Evolutionary conservation across 23 red algal species (phyloP).

Genomic region (Gracilaria domingensis): DNA sequence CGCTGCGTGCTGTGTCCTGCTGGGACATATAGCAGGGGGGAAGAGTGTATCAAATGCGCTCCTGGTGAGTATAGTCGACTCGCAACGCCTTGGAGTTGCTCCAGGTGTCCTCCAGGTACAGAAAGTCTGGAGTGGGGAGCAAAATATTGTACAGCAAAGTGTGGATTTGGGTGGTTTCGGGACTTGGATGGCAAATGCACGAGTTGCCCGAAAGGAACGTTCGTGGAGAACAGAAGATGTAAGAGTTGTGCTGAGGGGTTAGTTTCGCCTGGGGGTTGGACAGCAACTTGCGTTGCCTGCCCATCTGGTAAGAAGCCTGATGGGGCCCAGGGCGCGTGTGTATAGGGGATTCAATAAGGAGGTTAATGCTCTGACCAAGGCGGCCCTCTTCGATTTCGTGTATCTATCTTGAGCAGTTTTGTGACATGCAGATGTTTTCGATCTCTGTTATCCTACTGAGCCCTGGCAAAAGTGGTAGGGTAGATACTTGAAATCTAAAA

Average conservation of each 20-base stretch:
- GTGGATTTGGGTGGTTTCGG: slow-evolving; percentile 28
- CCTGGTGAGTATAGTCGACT: slow-evolving; percentile 14
- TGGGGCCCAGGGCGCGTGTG: neutral
- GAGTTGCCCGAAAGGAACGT: slow-evolving; percentile 26
- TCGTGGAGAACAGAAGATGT: slow-evolving; percentile 9
- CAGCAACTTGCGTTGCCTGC: slow-evolving; percentile 19
- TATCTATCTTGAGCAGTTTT: neutral
- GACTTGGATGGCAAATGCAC: slow-evolving; percentile 18
- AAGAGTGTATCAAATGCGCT: slow-evolving; percentile 14
- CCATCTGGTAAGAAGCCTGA: slow-evolving; percentile 9
- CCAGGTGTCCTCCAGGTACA: neutral
- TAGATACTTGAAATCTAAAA: neutral
- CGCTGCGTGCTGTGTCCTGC: slow-evolving; percentile 6
- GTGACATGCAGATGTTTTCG: neutral
- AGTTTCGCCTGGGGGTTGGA: slow-evolving; percentile 19
- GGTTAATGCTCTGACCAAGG: too few species aligned
- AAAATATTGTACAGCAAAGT: slow-evolving; percentile 28
- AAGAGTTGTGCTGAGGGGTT: neutral
- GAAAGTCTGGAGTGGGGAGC: slow-evolving; percentile 14
- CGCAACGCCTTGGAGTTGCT: neutral
- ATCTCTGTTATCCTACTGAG: neutral
- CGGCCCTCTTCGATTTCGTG: neutral
- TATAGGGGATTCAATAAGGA: too few species aligned
- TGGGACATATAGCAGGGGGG: slow-evolving; percentile 25
- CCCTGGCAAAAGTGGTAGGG: neutral